Percentiles rank a stretch among this genome's conserved stretches.
Evolutionary conservation across 1,284 basidiomycete genomes (phyloP).

Genomic region (Austropuccinia psidii): DNA sequence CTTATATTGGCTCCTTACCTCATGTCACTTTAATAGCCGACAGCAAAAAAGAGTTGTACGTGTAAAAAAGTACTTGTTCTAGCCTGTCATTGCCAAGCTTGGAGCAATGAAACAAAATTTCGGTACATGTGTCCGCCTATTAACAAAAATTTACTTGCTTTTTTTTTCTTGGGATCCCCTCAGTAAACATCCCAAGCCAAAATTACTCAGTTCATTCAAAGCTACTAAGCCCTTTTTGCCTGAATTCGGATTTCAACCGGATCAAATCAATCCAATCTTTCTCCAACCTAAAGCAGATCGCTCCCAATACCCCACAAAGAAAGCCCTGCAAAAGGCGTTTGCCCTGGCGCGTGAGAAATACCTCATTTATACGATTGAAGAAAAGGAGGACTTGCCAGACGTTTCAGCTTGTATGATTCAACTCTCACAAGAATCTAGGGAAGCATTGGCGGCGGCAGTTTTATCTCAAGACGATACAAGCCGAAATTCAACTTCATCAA

Average conservation of each 20-base stretch:
- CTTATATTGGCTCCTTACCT: neutral
- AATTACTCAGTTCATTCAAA: slow-evolving; percentile 11
- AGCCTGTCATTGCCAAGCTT: neutral
- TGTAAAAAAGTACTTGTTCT: neutral
- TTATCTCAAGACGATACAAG: neutral
- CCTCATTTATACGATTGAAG: neutral
- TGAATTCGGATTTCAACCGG: slow-evolving; percentile 12
- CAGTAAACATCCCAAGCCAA: neutral
- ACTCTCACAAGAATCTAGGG: slow-evolving; percentile 16
- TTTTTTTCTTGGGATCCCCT: neutral
- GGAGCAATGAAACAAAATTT: neutral
- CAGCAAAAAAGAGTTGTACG: neutral
- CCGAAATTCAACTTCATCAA: neutral
- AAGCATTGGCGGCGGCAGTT: neutral
- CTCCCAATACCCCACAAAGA: slow-evolving; percentile 2
- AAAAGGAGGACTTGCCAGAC: slow-evolving; percentile 18
- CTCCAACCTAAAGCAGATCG: neutral
- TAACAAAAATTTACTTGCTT: neutral
- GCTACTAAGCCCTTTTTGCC: neutral
- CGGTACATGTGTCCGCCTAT: neutral
- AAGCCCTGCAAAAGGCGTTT: neutral
- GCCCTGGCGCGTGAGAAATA: slow-evolving; percentile 4
- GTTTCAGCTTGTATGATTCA: slow-evolving; percentile 13
- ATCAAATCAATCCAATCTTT: slow-evolving; percentile 15
- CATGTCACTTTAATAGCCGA: neutral